phyloP scores from a whole-genome alignment of 73 alveolate species.

The Paramecium primaurelia region DNA sequence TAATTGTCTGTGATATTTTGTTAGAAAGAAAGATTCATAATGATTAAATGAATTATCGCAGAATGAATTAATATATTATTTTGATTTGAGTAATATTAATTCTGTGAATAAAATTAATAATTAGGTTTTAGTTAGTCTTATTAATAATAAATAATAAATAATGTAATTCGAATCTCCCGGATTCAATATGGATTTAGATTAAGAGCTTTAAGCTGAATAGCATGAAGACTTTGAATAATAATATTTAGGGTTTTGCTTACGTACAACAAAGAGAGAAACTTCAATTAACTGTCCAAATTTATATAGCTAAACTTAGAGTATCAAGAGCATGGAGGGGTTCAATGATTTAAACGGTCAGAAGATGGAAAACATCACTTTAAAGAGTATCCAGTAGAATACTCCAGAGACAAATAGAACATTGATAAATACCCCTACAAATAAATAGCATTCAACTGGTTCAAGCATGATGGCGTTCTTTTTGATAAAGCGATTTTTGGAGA shows the following conservation, averaged over 20 bases:
- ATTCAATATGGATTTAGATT: neutral
- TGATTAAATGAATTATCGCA: neutral
- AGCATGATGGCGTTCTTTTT: neutral
- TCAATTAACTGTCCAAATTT: neutral
- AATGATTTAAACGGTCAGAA: neutral
- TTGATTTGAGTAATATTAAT: neutral
- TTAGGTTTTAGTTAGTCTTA: neutral
- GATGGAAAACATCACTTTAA: neutral
- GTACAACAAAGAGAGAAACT: neutral
- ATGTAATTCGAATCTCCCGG: neutral
- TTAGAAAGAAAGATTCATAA: neutral
- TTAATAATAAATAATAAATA: neutral
- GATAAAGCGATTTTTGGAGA: neutral
- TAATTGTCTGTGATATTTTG: too few species aligned
- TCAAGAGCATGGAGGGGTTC: neutral
- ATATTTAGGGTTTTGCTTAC: neutral
- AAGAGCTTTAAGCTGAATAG: constrained; percentile 17
- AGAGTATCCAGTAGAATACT: neutral
- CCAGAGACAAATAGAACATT: constrained; percentile 1
- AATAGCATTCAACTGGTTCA: neutral
- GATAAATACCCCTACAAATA: neutral
- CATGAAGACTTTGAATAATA: constrained; percentile 3
- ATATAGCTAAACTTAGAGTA: neutral
- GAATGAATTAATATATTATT: neutral
- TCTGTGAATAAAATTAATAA: neutral